These are phyloP conservation scores for Phytophthora idaei DNA, from an alignment of 352 stramenopile species.

Conservation along the genomic window DNA sequence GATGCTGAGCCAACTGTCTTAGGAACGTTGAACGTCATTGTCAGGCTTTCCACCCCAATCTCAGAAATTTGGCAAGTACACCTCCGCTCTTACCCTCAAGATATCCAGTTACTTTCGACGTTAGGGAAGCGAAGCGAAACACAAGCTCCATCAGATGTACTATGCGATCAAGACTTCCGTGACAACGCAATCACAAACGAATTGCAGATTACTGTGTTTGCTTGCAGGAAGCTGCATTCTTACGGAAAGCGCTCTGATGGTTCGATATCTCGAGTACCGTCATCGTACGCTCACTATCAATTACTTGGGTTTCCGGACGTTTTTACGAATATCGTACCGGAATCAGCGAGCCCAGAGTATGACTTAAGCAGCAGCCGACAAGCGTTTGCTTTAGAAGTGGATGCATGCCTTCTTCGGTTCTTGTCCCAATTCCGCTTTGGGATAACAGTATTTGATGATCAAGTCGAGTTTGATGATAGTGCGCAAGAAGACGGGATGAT, in stretches of 20 bases:
- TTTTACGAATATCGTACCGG: slow-evolving; percentile 87
- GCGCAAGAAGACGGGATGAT: slow-evolving; percentile 65
- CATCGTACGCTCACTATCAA: slow-evolving; percentile 91
- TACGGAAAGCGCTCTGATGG: slow-evolving; percentile 46
- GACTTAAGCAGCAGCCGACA: slow-evolving; percentile 70
- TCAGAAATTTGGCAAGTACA: slow-evolving; percentile 92
- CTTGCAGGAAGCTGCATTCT: slow-evolving; percentile 57
- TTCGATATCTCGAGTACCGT: slow-evolving; percentile 49
- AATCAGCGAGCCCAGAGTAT: slow-evolving; percentile 73
- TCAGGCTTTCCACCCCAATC: slow-evolving; percentile 90
- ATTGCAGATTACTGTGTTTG: slow-evolving; percentile 73
- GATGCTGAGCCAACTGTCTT: slow-evolving; percentile 40
- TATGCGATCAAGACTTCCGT: slow-evolving; percentile 30
- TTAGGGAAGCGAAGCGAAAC: slow-evolving; percentile 9
- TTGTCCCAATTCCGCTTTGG: slow-evolving; percentile 81
- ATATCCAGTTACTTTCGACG: slow-evolving; percentile 62
- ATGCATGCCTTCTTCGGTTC: slow-evolving; percentile 80
- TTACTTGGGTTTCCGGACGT: slow-evolving; percentile 88
- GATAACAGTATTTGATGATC: slow-evolving; percentile 90
- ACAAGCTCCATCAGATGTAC: slow-evolving; percentile 13
- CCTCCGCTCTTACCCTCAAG: slow-evolving; percentile 86
- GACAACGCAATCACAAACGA: slow-evolving; percentile 52
- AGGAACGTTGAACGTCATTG: slow-evolving; percentile 78
- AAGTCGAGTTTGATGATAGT: slow-evolving; percentile 44
- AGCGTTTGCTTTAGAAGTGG: slow-evolving; percentile 69